Conservation (phyloP, 129 eudicot genomes). For the Arctium lappa region DNA sequence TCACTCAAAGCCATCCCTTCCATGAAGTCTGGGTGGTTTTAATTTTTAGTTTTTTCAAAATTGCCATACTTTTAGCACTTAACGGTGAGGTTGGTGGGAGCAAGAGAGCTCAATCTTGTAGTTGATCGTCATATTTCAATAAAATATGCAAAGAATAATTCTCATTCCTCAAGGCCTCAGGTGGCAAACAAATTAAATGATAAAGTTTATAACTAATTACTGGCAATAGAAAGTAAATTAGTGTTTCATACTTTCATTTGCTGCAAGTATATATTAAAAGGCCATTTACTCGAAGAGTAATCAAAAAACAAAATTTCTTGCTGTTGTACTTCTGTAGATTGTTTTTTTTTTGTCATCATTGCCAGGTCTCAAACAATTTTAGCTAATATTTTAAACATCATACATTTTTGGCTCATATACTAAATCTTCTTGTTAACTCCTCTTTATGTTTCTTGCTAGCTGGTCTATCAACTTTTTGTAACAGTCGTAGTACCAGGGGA, state of each 20-base stretch:
- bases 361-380: not conserved
- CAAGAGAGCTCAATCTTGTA: not conserved
- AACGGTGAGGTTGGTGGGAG: not conserved
- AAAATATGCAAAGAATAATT: not conserved
- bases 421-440: not conserved
- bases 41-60: not conserved
- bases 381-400: not conserved
- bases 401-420: not conserved
- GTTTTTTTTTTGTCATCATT: constrained; percentile 2
- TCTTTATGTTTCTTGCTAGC: constrained; percentile 37
- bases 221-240: not conserved
- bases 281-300: not conserved
- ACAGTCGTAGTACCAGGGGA: constrained; percentile 77
- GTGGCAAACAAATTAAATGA: not conserved
- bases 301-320: not conserved
- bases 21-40: not conserved
- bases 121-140: not conserved
- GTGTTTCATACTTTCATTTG: too few species aligned
- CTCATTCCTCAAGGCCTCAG: not conserved
- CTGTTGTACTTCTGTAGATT: not conserved
- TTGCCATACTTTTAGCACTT: not conserved
- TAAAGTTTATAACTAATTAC: not conserved
- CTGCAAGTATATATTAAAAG: not conserved
- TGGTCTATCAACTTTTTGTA: constrained; percentile 86
- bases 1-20: not conserved